Conservation (phyloP, 768 basidiomycete genomes). For the Mycena galopus region DNA sequence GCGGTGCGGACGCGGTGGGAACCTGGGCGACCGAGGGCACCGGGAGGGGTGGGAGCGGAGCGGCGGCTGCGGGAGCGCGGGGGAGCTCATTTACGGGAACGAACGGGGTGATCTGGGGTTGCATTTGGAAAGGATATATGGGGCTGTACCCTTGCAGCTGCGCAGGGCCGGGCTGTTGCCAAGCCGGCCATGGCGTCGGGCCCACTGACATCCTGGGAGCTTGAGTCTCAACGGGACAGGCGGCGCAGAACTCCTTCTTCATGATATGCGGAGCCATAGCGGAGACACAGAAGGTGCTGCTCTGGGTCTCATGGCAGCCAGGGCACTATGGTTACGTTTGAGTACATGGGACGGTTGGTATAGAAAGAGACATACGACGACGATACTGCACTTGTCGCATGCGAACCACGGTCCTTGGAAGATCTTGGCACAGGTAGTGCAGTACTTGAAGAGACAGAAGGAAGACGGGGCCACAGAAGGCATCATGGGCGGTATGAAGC, state of each 20-base stretch:
- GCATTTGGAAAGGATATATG: slow-evolving; percentile 29
- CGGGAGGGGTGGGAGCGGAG: slow-evolving; percentile 39
- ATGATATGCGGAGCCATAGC: slow-evolving; percentile 47
- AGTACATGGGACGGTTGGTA: neutral
- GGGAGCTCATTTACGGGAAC: slow-evolving; percentile 19
- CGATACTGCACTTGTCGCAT: slow-evolving; percentile 52
- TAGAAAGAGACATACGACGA: slow-evolving; percentile 45
- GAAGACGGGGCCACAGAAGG: slow-evolving; percentile 29
- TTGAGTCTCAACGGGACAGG: slow-evolving; percentile 26
- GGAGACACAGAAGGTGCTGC: slow-evolving; percentile 44
- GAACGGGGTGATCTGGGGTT: slow-evolving; percentile 27
- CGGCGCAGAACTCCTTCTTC: slow-evolving; percentile 40
- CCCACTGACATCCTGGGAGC: neutral
- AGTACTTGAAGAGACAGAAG: slow-evolving; percentile 44
- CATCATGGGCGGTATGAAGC: neutral
- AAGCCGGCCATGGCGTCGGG: neutral
- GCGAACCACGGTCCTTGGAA: slow-evolving; percentile 50
- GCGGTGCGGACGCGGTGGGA: slow-evolving; percentile 36
- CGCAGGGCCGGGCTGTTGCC: neutral
- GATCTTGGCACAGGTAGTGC: slow-evolving; percentile 50
- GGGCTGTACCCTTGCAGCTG: slow-evolving; percentile 30
- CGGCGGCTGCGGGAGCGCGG: slow-evolving; percentile 14
- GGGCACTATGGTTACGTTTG: slow-evolving; percentile 46
- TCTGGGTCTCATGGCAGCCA: slow-evolving; percentile 43
- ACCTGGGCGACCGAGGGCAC: slow-evolving; percentile 37